Conservation (phyloP, 495 filamentous ascomycete genomes). For the Penicillium malachiteum region DNA sequence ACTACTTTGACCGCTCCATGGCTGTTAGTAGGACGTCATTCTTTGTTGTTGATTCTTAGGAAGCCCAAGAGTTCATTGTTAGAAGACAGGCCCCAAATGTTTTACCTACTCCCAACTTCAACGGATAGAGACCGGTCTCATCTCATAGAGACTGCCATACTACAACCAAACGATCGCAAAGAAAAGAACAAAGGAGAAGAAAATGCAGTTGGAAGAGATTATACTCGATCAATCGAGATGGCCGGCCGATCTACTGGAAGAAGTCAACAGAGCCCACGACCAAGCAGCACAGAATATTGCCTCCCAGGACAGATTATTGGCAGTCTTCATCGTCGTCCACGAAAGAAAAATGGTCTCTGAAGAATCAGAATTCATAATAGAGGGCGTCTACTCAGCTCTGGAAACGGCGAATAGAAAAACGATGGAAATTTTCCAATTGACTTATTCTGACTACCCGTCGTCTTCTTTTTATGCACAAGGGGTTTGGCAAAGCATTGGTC, state of each 20-base stretch:
- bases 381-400: conserved; percentile 2
- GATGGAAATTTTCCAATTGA: conserved; percentile 4
- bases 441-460: background rate
- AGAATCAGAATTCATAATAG: conserved; percentile 7
- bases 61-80: background rate
- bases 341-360: background rate
- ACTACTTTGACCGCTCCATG: too few relatives aligned
- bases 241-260: conserved; percentile 1
- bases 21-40: conserved; percentile 1
- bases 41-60: conserved; percentile 12
- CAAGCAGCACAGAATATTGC: background rate
- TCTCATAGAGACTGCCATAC: background rate
- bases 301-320: background rate
- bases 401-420: background rate
- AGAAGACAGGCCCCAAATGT: background rate
- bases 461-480: conserved; percentile 4
- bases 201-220: background rate
- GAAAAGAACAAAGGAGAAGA: background rate
- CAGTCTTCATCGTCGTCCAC: conserved; percentile 4
- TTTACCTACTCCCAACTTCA: background rate
- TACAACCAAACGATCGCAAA: background rate
- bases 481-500: background rate
- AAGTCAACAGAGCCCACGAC: conserved; percentile 2
- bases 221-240: background rate
- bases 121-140: background rate